These are phyloP conservation scores for Mesotaenium endlicherianum DNA, from an alignment of 139 green algal species.

Conservation along the genomic window DNA sequence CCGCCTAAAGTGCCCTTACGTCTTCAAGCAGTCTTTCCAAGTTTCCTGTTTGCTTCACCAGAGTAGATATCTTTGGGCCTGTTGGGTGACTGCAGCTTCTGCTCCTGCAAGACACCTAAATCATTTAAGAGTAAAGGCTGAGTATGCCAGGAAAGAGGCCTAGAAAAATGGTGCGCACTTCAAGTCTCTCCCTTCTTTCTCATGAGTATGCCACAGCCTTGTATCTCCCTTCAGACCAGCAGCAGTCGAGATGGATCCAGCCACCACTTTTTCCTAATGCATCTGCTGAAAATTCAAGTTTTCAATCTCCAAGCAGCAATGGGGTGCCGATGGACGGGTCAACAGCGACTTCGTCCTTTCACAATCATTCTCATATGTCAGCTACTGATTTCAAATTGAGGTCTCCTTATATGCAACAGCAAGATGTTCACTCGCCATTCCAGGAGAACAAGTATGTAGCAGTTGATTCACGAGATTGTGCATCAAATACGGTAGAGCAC, in stretches of 20 bases:
- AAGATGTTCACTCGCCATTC: background rate
- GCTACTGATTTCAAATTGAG: too few species aligned
- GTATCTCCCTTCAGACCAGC: background rate
- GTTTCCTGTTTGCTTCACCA: too few species aligned
- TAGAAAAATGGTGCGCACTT: background rate
- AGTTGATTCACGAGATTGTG: background rate
- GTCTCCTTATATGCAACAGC: too few species aligned
- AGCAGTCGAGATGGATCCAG: background rate
- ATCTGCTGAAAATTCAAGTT: too few species aligned
- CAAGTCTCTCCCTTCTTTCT: background rate
- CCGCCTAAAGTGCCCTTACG: too few species aligned
- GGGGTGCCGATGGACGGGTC: background rate
- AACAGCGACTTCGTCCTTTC: background rate
- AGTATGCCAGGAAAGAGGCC: slow-evolving; percentile 7
- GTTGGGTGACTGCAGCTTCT: too few species aligned
- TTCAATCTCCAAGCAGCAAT: too few species aligned
- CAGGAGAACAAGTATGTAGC: background rate
- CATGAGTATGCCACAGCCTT: background rate
- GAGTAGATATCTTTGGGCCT: too few species aligned
- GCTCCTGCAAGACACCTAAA: too few species aligned
- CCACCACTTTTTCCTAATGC: too few species aligned
- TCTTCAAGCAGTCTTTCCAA: too few species aligned
- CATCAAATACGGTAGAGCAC: background rate
- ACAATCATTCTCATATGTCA: background rate
- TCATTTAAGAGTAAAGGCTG: too few species aligned